Evolutionary conservation across 164 flowering plant genomes (phyloP), one percentile per base, ranked within the genome.

Genomic region (Kingdonia uniflora): DNA sequence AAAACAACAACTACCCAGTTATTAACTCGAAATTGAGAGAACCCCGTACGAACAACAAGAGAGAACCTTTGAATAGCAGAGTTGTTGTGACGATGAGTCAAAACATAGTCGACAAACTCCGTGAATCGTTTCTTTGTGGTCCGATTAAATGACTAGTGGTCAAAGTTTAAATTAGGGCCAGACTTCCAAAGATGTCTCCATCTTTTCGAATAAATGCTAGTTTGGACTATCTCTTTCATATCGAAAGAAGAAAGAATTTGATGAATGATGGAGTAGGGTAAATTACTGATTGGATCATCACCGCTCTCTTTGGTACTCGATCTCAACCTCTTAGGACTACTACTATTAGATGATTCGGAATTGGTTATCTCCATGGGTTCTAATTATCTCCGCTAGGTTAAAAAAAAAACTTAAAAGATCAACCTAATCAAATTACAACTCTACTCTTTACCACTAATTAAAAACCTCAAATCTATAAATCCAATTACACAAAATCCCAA

Each of bases 101-200:
- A 10, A 16, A 33, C 41, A 0, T 29, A n/a, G 11, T 51, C 54
- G 11, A 48, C 33, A 24, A 48, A 48, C 20, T 14, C 2, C 51
- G 2, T 22, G 33, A 48, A 16, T 16, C 29, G 1, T 16, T 35
- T 17, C 54, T 35, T 35, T 29, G 1, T 17, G 39, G 6, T 17
- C 5, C 15, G 4, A 0, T 11, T 11, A n/a, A 0, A 51, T 33
- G 3, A 2, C 1, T 13, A 11, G 37, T 23, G 1, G 14, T 45
- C 24, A 19, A 56, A 19, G 26, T 20, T 17, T 5, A 56, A 19
- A 46, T 15, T 6, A 3, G 51, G 59, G n/a, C 15, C 15, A 10
- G 59, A 56, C 7, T 4, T 8, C 59, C 59, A 44, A 17, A 56
- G 8, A 17, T 44, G 5, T 20, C 50, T 56, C 59, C 59, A 46